phyloP scores from a whole-genome alignment of 1,284 basidiomycete genomes.

The Naganishia albida region DNA sequence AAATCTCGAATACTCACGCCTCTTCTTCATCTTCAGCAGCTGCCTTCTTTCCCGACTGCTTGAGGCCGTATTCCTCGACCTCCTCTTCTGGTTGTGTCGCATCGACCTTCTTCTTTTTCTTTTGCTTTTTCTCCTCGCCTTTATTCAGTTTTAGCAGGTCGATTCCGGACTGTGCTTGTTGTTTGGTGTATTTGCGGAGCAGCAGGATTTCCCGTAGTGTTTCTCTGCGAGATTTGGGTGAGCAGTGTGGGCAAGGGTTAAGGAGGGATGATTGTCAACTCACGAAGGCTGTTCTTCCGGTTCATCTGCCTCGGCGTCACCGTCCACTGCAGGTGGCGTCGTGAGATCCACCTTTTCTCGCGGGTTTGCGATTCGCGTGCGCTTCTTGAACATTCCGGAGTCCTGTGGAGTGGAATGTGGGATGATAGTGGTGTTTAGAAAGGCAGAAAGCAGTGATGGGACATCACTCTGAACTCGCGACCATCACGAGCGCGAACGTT shows the following conservation, averaged over 20 bases:
- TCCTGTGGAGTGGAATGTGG: not conserved
- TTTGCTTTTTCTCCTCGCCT: slow-evolving; percentile 74
- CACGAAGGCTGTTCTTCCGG: slow-evolving; percentile 27
- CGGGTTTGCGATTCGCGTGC: slow-evolving; percentile 50
- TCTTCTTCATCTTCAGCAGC: slow-evolving; percentile 61
- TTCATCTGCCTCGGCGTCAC: slow-evolving; percentile 16
- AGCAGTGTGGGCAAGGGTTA: not conserved
- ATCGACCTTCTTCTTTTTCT: slow-evolving; percentile 62
- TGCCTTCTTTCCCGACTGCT: slow-evolving; percentile 29
- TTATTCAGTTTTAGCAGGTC: slow-evolving; percentile 79
- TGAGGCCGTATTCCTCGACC: slow-evolving; percentile 59
- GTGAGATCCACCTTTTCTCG: slow-evolving; percentile 41
- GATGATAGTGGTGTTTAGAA: not conserved
- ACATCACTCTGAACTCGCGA: no score
- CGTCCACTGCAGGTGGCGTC: slow-evolving; percentile 27
- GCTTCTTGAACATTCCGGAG: slow-evolving; percentile 54
- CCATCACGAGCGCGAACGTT: no score
- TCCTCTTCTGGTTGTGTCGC: slow-evolving; percentile 60
- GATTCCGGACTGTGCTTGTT: slow-evolving; percentile 69
- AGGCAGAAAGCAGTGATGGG: no score
- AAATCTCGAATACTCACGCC: slow-evolving; percentile 57
- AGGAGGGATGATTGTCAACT: not conserved
- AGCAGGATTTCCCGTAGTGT: slow-evolving; percentile 78
- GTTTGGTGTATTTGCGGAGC: slow-evolving; percentile 72
- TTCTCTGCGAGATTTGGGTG: slow-evolving; percentile 28